Evolutionary conservation across 495 filamentous ascomycete genomes (phyloP), one percentile per base, ranked within the genome.

Genomic region (Xylaria flabelliformis): DNA sequence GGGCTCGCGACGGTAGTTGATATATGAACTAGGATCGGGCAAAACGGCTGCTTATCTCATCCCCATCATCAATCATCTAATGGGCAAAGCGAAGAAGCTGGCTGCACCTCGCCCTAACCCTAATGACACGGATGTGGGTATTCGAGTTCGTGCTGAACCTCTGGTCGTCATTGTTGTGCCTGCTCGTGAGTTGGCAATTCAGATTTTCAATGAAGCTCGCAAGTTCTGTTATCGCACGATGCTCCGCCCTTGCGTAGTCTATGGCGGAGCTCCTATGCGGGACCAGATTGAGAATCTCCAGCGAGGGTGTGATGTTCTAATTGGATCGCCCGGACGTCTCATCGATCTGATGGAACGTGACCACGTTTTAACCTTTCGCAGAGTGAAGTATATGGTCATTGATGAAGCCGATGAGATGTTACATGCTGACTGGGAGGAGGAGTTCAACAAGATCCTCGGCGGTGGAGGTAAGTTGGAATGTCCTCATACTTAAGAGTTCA

Each of bases 371-470:
- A 91, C 91, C 4, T 84, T 98, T 34, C 86, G 85, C 50, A 94
- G 95, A 70, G 86, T 97, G 62, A 89, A 89, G 84, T 97, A 88
- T 73, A 83, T 96, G 73, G 89, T 99, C 67, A 91, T 99, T 72
- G 96, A 98, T 66, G 96, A 99, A 79, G 96, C 96, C 1, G 96
- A 99, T 79, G 94, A 98, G 83, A 89, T 98, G 86, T 87, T 99
- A 0, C 79, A 90, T 6, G 50, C 80, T 0, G 92, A 93, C 76
- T 97, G 94, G 94, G 85, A 91, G 59, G 81, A 86, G 0, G 89
- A 93, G 1, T 84, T 97, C 64, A 82, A 83, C 17, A 84, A 87
- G 71, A 91, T 97, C 66, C 89, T 97, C 84, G 83, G 86, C 68
- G 93, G 93, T 66, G 92, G 91, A 76, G 92, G 93, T 93, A 86